A percentile compares a stretch with the other conserved stretches of the same genome.
Conservation (phyloP, 139 green algal genomes). For the Chlorella vulgaris region DNA sequence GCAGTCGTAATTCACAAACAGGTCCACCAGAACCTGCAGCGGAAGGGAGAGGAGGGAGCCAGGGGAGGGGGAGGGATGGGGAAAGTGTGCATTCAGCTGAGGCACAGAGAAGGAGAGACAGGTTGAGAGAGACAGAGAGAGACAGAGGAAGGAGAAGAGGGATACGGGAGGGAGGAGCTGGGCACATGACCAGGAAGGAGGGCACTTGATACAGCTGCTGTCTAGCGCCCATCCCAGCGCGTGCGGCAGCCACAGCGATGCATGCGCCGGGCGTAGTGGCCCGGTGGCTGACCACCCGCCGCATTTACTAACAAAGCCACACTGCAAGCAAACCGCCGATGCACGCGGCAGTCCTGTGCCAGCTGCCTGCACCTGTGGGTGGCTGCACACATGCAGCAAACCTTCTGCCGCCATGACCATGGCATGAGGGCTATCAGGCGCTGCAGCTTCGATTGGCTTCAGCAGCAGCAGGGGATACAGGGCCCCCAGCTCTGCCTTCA, state of each 20-base stretch:
- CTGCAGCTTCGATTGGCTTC: conserved; percentile 74
- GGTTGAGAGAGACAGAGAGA: too few relatives aligned
- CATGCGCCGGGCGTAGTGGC: too few relatives aligned
- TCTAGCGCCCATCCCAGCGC: too few relatives aligned
- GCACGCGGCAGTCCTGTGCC: too few relatives aligned
- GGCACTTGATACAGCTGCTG: too few relatives aligned
- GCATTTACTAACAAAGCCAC: too few relatives aligned
- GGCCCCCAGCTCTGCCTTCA: conserved; percentile 87
- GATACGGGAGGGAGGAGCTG: too few relatives aligned
- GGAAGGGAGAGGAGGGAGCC: background rate
- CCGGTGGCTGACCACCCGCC: too few relatives aligned
- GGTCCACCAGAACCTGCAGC: conserved; percentile 27
- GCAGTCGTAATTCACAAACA: conserved; percentile 96
- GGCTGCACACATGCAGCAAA: conserved; percentile 23
- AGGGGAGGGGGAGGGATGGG: background rate
- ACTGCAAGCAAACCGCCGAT: too few relatives aligned
- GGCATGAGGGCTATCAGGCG: conserved; percentile 4
- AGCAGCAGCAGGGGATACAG: conserved; percentile 91
- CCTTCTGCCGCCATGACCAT: conserved; percentile 29
- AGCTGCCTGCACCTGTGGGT: conserved; percentile 9
- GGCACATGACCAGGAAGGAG: too few relatives aligned
- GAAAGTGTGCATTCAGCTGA: background rate
- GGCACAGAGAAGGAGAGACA: background rate
- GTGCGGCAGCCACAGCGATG: too few relatives aligned
- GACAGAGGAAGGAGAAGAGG: too few relatives aligned